Evolutionary conservation across 2,329 filamentous ascomycete species (phyloP).

Genomic region (Neonectria ditissima): DNA sequence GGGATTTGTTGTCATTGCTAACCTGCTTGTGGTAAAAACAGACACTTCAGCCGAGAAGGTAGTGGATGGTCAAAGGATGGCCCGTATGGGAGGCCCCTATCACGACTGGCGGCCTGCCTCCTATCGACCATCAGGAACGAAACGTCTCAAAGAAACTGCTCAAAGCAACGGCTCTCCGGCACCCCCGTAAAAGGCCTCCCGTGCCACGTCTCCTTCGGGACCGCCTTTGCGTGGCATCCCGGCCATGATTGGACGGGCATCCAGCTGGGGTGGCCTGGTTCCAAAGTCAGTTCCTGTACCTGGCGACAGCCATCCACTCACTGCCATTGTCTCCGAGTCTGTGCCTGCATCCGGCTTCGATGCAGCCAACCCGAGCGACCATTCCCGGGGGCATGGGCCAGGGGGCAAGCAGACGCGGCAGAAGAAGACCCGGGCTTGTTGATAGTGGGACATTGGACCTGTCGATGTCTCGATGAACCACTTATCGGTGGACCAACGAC

Average conservation of each 20-base stretch:
- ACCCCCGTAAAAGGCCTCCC: constrained; percentile 6
- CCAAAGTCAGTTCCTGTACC: constrained; percentile 3
- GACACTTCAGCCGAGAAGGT: neutral
- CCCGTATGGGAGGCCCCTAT: neutral
- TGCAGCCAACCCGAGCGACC: neutral
- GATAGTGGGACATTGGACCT: neutral
- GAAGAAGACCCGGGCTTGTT: constrained; percentile 12
- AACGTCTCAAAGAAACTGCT: neutral
- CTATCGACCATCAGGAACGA: neutral
- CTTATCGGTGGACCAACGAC: constrained; percentile 9
- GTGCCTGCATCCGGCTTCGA: neutral
- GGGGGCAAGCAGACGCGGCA: neutral
- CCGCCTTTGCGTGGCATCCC: constrained; percentile 8
- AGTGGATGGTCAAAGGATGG: neutral
- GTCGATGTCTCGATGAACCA: constrained; percentile 21
- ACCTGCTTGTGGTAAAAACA: neutral
- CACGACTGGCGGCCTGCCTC: neutral
- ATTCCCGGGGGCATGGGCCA: neutral
- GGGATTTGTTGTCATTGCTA: neutral
- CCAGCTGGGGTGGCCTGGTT: constrained; percentile 9
- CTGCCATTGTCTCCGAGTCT: neutral
- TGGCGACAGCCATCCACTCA: constrained; percentile 19
- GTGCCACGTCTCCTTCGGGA: constrained; percentile 1
- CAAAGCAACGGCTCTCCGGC: constrained; percentile 24
- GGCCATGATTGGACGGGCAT: constrained; percentile 23